A percentile compares a stretch with the other conserved stretches of the same genome.
phyloP scores from a whole-genome alignment of 2,329 filamentous ascomycete genomes.

The Xylariaceae sp. region DNA sequence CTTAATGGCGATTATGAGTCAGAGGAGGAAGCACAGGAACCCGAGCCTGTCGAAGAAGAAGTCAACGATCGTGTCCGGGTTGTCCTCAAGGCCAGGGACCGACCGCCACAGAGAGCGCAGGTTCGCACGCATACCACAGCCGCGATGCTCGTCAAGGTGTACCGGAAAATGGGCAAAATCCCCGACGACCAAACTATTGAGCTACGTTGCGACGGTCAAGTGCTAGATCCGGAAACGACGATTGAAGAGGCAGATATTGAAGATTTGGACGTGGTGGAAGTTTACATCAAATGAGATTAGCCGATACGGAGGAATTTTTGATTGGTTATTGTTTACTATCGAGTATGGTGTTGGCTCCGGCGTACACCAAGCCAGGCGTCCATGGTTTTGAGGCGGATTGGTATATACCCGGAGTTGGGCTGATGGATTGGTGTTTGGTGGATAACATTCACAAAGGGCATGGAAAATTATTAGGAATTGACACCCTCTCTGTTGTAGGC shows the following conservation, averaged over 20 bases:
- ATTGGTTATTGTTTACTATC: too few relatives aligned
- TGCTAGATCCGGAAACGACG: constrained; percentile 54
- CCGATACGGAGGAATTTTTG: too few relatives aligned
- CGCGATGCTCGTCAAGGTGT: constrained; percentile 57
- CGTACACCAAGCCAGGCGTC: too few relatives aligned
- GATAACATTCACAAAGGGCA: too few relatives aligned
- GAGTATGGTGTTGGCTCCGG: too few relatives aligned
- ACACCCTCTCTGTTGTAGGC: too few relatives aligned
- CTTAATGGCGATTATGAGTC: constrained; percentile 8
- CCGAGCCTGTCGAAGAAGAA: constrained; percentile 26
- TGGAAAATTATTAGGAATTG: too few relatives aligned
- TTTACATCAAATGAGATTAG: constrained; percentile 47
- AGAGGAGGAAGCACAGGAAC: background rate
- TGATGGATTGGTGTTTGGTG: too few relatives aligned
- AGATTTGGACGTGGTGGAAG: constrained; percentile 72
- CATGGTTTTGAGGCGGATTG: too few relatives aligned
- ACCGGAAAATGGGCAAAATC: constrained; percentile 51
- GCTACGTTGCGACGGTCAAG: constrained; percentile 73
- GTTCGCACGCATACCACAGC: constrained; percentile 54
- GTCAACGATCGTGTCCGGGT: constrained; percentile 36
- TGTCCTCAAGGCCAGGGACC: constrained; percentile 48
- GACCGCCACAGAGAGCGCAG: constrained; percentile 46
- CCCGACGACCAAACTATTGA: constrained; percentile 48
- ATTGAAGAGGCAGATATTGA: constrained; percentile 67
- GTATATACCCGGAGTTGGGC: too few relatives aligned